Percentiles rank a stretch among this genome's conserved stretches.
These are phyloP conservation scores for Botryobasidium botryosum DNA, from an alignment of 768 basidiomycete species.

Conservation along the genomic window DNA sequence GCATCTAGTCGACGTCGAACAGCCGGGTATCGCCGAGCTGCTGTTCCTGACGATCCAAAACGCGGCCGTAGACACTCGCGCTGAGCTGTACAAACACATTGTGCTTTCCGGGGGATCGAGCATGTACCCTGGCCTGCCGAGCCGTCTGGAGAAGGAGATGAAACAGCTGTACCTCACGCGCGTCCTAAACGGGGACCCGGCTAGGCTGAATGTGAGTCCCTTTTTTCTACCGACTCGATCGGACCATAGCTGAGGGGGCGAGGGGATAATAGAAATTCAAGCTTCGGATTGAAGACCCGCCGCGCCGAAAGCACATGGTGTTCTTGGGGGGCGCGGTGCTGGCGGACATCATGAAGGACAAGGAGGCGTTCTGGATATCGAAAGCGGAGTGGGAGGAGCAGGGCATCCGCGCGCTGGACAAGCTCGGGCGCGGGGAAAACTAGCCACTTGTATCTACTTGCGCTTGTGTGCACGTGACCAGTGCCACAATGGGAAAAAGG, in stretches of 20 bases:
- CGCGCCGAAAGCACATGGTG: conserved; percentile 97
- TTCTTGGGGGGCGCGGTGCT: conserved; percentile 98
- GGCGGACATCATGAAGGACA: conserved; percentile 94
- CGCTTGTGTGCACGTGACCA: no score
- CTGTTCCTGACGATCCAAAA: conserved; percentile 89
- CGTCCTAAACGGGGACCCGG: conserved; percentile 70
- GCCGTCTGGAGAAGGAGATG: conserved; percentile 97
- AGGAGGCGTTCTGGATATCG: conserved; percentile 90
- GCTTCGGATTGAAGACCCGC: conserved; percentile 95
- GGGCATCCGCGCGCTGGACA: conserved; percentile 64
- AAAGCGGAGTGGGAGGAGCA: conserved; percentile 92
- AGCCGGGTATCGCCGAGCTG: conserved; percentile 95
- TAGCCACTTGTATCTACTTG: no score
- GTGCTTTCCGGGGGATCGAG: conserved; percentile 95
- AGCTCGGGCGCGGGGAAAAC: conserved; percentile 56
- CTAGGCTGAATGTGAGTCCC: conserved; percentile 63
- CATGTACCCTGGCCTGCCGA: conserved; percentile 97
- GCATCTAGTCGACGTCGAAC: conserved; percentile 90
- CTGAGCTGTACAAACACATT: conserved; percentile 93
- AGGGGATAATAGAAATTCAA: conserved; percentile 74
- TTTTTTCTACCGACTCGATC: not conserved
- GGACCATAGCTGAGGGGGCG: not conserved
- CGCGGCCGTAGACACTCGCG: conserved; percentile 76
- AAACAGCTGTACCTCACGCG: conserved; percentile 92
- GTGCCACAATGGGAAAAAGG: no score